Evolutionary conservation across 108 stramenopile genomes (phyloP).

Genomic region (Pseudonitzschia pungens): DNA sequence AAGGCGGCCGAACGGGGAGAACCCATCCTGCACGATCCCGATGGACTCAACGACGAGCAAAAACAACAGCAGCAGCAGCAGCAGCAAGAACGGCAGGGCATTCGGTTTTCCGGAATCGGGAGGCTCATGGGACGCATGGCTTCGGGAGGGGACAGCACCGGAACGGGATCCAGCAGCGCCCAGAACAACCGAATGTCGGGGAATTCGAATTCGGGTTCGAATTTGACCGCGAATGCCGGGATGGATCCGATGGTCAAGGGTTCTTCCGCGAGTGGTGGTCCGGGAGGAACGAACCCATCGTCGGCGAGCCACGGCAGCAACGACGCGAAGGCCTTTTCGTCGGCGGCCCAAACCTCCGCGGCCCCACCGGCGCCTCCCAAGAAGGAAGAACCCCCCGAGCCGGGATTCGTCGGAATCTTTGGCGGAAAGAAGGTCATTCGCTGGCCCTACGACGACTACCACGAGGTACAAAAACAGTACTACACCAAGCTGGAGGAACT

Average conservation of each 20-base stretch:
- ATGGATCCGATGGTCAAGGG: too few relatives aligned
- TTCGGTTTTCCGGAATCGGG: background rate
- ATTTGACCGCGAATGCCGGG: too few relatives aligned
- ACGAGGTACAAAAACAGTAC: conserved; percentile 66
- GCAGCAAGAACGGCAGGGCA: background rate
- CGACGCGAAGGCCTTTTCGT: too few relatives aligned
- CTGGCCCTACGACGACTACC: conserved; percentile 90
- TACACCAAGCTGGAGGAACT: conserved; percentile 65
- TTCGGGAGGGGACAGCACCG: conserved; percentile 5
- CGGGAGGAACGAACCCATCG: too few relatives aligned
- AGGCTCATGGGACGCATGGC: background rate
- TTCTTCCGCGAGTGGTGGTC: too few relatives aligned
- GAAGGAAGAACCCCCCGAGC: background rate
- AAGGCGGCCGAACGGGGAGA: conserved; percentile 41
- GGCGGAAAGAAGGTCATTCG: conserved; percentile 33
- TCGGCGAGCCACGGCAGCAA: too few relatives aligned
- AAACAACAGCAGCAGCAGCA: background rate
- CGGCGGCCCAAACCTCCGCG: background rate
- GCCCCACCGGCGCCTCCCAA: background rate
- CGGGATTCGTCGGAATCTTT: conserved; percentile 20
- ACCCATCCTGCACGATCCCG: conserved; percentile 37
- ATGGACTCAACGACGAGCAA: conserved; percentile 10
- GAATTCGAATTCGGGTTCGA: too few relatives aligned
- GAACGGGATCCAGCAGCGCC: too few relatives aligned
- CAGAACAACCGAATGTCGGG: too few relatives aligned